These are phyloP conservation scores for Chlamydomonas reinhardtii DNA, from an alignment of 163 green algal species.

Conservation along the genomic window DNA sequence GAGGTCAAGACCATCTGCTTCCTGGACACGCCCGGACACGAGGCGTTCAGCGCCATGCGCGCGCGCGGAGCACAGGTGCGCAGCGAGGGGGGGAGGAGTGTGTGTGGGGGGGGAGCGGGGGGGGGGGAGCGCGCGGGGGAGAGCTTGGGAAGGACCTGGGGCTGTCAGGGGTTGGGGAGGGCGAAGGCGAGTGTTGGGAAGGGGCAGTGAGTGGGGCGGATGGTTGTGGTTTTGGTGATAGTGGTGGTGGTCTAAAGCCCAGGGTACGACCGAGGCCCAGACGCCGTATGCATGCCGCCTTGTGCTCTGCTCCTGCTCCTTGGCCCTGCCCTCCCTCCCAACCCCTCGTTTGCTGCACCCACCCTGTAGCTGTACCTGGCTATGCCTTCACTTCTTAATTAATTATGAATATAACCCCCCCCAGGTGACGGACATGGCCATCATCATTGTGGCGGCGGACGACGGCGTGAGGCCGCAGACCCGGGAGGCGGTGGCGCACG, in stretches of 20 bases:
- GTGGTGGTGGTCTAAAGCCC: no score
- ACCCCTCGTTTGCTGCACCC: no score
- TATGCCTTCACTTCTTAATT: background rate
- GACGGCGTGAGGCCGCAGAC: conserved; percentile 98
- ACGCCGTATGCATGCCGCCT: no score
- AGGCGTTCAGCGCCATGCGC: conserved; percentile 98
- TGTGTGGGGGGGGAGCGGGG: background rate
- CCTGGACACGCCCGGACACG: conserved; percentile 98
- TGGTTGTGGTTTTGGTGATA: no score
- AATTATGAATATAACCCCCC: background rate
- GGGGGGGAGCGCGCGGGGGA: background rate
- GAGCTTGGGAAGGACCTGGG: no score
- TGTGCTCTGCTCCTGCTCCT: no score
- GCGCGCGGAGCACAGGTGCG: conserved; percentile 86
- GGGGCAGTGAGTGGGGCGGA: no score
- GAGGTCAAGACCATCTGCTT: conserved; percentile 90
- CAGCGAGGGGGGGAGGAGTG: background rate
- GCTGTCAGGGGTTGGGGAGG: background rate
- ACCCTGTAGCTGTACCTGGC: no score
- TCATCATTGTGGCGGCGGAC: conserved; percentile 98
- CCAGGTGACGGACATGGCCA: conserved; percentile 96
- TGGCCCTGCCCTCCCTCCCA: no score
- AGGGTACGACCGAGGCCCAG: no score
- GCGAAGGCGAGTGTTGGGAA: no score
- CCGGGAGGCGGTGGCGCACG: conserved; percentile 93